Percentiles rank a stretch among this genome's conserved stretches.
Evolutionary conservation across 2,329 filamentous ascomycete genomes (phyloP).

Genomic region (Nothophoma quercina): DNA sequence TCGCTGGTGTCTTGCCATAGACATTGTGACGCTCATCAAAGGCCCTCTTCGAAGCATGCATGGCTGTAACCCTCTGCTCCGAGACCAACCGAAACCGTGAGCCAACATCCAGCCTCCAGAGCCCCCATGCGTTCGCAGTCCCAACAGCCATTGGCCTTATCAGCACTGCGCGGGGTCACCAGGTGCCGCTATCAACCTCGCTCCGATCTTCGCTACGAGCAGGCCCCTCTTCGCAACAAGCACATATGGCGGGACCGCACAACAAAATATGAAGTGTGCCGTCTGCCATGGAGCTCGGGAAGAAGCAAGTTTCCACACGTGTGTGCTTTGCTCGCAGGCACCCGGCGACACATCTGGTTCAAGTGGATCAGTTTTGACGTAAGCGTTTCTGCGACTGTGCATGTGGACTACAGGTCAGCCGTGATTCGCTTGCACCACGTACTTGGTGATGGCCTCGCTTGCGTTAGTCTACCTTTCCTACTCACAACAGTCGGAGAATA

Average conservation of each 20-base stretch:
- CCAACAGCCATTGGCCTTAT: slow-evolving; percentile 44
- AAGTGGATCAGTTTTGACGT: slow-evolving; percentile 10
- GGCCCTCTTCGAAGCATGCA: not conserved
- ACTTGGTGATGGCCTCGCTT: slow-evolving; percentile 49
- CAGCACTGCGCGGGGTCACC: slow-evolving; percentile 34
- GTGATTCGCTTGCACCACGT: slow-evolving; percentile 49
- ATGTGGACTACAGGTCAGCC: slow-evolving; percentile 43
- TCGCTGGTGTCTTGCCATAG: slow-evolving; percentile 1
- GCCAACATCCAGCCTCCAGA: slow-evolving; percentile 22
- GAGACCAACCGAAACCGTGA: slow-evolving; percentile 40
- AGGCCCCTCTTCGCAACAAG: slow-evolving; percentile 8
- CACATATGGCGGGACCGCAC: slow-evolving; percentile 11
- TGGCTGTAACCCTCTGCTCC: slow-evolving; percentile 23
- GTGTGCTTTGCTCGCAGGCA: slow-evolving; percentile 7
- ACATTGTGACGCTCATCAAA: slow-evolving; percentile 1
- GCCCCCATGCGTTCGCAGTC: slow-evolving; percentile 36
- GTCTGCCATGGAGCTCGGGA: slow-evolving; percentile 12
- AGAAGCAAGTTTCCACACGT: slow-evolving; percentile 20
- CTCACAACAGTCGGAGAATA: slow-evolving; percentile 24
- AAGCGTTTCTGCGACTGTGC: slow-evolving; percentile 8
- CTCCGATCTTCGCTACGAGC: slow-evolving; percentile 41
- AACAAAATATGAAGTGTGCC: slow-evolving; percentile 1
- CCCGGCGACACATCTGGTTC: slow-evolving; percentile 2
- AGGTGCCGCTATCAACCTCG: slow-evolving; percentile 18
- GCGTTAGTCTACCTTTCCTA: slow-evolving; percentile 20